These are phyloP conservation scores for Prunus armeniaca DNA, from an alignment of 306 rosid genomes.

Conservation along the genomic window DNA sequence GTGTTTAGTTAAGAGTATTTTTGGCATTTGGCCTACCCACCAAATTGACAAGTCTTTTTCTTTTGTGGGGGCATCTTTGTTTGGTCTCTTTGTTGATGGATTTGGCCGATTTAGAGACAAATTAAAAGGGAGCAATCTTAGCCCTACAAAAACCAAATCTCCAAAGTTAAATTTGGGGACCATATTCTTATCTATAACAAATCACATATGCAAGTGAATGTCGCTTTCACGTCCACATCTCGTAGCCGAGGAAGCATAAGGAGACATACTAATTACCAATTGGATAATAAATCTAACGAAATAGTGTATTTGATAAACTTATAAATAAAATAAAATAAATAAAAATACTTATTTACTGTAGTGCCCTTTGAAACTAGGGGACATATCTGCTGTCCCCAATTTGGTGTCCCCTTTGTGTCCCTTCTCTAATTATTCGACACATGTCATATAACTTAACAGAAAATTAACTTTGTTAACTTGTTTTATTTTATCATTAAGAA, in stretches of 20 bases:
- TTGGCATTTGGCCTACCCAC: conserved; percentile 20
- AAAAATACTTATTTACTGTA: no score
- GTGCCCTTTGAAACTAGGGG: no score
- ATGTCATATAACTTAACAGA: no score
- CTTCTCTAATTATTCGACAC: no score
- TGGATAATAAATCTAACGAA: not conserved
- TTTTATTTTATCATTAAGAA: no score
- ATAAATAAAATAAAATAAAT: no score
- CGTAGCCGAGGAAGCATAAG: not conserved
- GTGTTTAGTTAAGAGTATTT: conserved; percentile 12
- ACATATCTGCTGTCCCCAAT: no score
- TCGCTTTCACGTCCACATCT: conserved; percentile 11
- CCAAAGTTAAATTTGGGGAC: not conserved
- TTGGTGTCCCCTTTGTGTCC: no score
- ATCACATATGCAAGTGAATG: conserved; percentile 18
- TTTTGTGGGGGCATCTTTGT: conserved; percentile 1
- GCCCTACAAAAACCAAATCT: conserved; percentile 3
- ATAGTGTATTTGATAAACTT: no score
- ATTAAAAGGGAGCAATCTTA: not conserved
- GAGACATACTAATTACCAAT: not conserved
- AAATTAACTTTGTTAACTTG: no score
- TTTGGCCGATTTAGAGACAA: not conserved
- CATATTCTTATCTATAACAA: conserved; percentile 19
- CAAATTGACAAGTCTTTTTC: conserved; percentile 30
- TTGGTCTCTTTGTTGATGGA: not conserved